These are phyloP conservation scores for Blastobotrys malaysiensis DNA, from an alignment of 1,139 yeast genomes.

Conservation along the genomic window DNA sequence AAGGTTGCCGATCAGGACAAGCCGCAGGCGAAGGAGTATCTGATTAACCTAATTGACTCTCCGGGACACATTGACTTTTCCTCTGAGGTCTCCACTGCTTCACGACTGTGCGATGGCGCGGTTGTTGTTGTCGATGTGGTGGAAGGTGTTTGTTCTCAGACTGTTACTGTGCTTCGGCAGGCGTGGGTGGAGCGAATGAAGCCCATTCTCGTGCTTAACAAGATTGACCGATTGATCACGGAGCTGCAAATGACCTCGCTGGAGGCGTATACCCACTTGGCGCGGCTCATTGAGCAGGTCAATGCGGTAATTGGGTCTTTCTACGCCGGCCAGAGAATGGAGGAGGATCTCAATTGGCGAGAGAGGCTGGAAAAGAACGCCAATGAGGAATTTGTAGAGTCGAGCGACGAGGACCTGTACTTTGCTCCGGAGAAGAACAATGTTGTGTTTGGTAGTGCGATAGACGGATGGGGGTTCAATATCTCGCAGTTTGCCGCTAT, in stretches of 20 bases:
- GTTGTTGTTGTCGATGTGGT: constrained; percentile 98
- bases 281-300: constrained; percentile 99
- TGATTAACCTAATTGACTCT: constrained; percentile 97
- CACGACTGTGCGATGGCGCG: constrained; percentile 99
- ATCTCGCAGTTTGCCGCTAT: constrained; percentile 98
- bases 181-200: constrained; percentile 98
- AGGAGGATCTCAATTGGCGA: no score
- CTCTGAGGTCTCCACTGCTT: constrained; percentile 99
- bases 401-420: constrained; percentile 92
- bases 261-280: constrained; percentile 96
- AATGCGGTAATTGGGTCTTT: constrained; percentile 98
- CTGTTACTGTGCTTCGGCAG: constrained; percentile 99
- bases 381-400: no score
- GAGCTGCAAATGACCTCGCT: constrained; percentile 99
- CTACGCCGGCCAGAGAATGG: constrained; percentile 85
- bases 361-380: no score
- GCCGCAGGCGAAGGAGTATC: constrained; percentile 90
- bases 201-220: constrained; percentile 98
- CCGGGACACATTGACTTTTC: constrained; percentile 99
- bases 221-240: constrained; percentile 98
- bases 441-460: constrained; percentile 99
- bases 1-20: constrained; percentile 90
- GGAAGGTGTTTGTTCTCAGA: constrained; percentile 99
- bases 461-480: constrained; percentile 99
- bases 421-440: constrained; percentile 99